Evolutionary conservation across 495 filamentous ascomycete genomes (phyloP).

Genomic region (Penicillium desertorum): DNA sequence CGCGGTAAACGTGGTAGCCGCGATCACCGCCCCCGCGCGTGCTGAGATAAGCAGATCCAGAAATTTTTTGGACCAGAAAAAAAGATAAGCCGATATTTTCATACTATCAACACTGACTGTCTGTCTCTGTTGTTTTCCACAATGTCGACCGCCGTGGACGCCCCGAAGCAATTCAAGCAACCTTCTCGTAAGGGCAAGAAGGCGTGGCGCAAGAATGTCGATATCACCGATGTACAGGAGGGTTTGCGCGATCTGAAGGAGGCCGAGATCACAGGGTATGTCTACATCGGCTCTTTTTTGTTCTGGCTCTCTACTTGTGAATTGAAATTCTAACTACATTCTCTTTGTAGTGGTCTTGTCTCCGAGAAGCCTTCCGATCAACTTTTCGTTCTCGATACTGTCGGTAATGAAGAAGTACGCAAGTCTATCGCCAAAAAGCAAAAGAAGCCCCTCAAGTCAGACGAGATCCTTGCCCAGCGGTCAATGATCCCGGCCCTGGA

Average conservation of each 20-base stretch:
- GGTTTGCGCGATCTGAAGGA: conserved; percentile 82
- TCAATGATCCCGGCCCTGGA: conserved; percentile 77
- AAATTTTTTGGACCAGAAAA: conserved; percentile 34
- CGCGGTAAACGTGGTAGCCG: conserved; percentile 19
- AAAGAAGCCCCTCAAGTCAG: conserved; percentile 82
- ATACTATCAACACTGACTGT: conserved; percentile 6
- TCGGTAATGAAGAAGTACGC: conserved; percentile 61
- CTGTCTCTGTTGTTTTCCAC: conserved; percentile 16
- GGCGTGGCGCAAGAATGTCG: conserved; percentile 97
- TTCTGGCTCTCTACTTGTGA: background rate
- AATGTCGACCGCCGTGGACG: conserved; percentile 41
- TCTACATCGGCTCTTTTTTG: conserved; percentile 4
- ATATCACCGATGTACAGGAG: conserved; percentile 77
- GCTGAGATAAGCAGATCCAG: conserved; percentile 38
- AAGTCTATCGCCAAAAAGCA: conserved; percentile 61
- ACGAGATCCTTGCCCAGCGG: conserved; percentile 85
- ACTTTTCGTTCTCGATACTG: conserved; percentile 79
- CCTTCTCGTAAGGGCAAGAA: conserved; percentile 96
- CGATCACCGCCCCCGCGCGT: conserved; percentile 29
- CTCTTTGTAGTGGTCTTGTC: conserved; percentile 65
- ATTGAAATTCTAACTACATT: conserved; percentile 11
- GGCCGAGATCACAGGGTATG: conserved; percentile 84
- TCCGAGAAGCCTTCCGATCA: conserved; percentile 74
- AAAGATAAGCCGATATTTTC: conserved; percentile 26
- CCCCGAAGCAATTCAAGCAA: conserved; percentile 68